These are phyloP conservation scores for Lophiostoma macrostomum DNA, from an alignment of 495 filamentous ascomycete genomes.

Conservation along the genomic window DNA sequence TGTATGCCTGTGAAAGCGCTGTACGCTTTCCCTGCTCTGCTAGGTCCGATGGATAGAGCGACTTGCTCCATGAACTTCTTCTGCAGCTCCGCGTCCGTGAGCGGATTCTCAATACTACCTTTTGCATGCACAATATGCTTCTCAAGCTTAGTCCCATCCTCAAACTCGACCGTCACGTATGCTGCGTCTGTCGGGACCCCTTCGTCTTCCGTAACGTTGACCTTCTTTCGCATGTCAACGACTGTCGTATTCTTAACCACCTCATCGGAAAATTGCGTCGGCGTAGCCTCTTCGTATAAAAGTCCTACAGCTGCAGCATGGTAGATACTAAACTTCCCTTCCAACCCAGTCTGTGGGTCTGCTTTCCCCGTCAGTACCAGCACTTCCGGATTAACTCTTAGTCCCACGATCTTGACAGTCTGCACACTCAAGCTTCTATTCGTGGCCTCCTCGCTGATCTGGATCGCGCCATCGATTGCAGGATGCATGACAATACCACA, in stretches of 20 bases:
- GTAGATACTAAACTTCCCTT: slow-evolving; percentile 55
- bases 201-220: slow-evolving; percentile 45
- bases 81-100: not conserved
- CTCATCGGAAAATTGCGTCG: slow-evolving; percentile 48
- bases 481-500: slow-evolving; percentile 59
- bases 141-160: slow-evolving; percentile 40
- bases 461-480: slow-evolving; percentile 51
- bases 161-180: slow-evolving; percentile 40
- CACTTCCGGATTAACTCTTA: slow-evolving; percentile 52
- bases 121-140: slow-evolving; percentile 49
- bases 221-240: slow-evolving; percentile 43
- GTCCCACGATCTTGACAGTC: slow-evolving; percentile 37
- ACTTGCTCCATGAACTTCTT: slow-evolving; percentile 3
- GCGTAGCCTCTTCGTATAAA: slow-evolving; percentile 51
- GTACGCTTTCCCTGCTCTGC: not conserved
- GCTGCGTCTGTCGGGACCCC: slow-evolving; percentile 46
- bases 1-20: not conserved
- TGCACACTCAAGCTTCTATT: slow-evolving; percentile 30
- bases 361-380: slow-evolving; percentile 54
- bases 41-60: not conserved
- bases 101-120: slow-evolving; percentile 3
- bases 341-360: slow-evolving; percentile 49
- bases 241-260: slow-evolving; percentile 44
- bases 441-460: slow-evolving; percentile 44
- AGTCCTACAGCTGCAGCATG: slow-evolving; percentile 51